Evolutionary conservation across 2,329 filamentous ascomycete species (phyloP), one percentile per base, ranked within the genome.

Genomic region (Daldinia sp.): DNA sequence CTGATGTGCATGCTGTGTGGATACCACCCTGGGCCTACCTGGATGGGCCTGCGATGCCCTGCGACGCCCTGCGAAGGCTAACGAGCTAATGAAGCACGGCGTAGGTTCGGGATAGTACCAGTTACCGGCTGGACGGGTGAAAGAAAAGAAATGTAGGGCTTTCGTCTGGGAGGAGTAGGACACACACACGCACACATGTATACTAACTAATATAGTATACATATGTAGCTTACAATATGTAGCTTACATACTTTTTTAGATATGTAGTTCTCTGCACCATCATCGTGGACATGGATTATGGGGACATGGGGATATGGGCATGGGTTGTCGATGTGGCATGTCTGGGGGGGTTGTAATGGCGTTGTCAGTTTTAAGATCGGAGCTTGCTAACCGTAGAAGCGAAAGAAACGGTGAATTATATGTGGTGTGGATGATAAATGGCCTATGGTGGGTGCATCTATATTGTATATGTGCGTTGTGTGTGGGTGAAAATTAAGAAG

Each of bases 1-100:
- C 57, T 73, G 71, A 73, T 73, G 68, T 71, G 71, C 71, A 73
- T 72, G 66, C 21, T n/a, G 50, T 56, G 70, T 60, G 64, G 70
- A 68, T 70, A 73, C 59, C 52, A 58, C 64, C 58, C 55, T 61
- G 57, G 57, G 23, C 25, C 58, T 51, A 41, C 39, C 39, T 45
- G 21, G 41, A 41, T 56, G 30, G 51, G 51, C 27, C 30, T 48
- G 48, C n/a, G n/a, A n/a, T n/a, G n/a, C n/a, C n/a, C n/a, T n/a
- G n/a, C n/a, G n/a, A n/a, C n/a, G n/a, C n/a, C n/a, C n/a, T n/a
- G n/a, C 32, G 34, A 64, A 52, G 41, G 41, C 27, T 27, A 45
- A 43, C 54, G 39, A 45, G 57, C 21, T 53, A 27, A 58, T 27
- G 32, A 58, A 45, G 57, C 57, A 58, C 56, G 49, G 50, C 34